These are phyloP conservation scores for Kodamaea neixiangensis DNA, from an alignment of 805 yeast species.

Conservation along the genomic window DNA sequence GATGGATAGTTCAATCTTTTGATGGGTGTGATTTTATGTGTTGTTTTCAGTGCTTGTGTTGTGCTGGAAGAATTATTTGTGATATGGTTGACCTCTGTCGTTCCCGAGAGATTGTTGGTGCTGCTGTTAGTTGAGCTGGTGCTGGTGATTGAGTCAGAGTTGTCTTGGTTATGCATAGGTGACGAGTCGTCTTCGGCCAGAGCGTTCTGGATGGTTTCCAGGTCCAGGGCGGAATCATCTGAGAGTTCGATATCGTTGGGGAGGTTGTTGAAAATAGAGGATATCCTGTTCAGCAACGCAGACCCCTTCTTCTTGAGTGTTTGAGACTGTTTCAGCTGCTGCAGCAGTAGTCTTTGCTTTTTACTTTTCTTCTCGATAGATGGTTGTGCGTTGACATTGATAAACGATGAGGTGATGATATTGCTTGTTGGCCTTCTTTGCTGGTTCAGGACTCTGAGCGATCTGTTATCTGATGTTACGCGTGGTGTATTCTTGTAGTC, in stretches of 20 bases:
- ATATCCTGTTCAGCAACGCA: slow-evolving; percentile 26
- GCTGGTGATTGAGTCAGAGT: background rate
- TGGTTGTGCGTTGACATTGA: slow-evolving; percentile 29
- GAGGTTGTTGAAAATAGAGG: slow-evolving; percentile 45
- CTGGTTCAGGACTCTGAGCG: slow-evolving; percentile 32
- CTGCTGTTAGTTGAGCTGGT: slow-evolving; percentile 5
- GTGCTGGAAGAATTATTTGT: background rate
- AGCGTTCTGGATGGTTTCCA: slow-evolving; percentile 29
- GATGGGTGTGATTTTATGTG: slow-evolving; percentile 2
- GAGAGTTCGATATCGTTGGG: slow-evolving; percentile 50
- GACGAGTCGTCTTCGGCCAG: background rate
- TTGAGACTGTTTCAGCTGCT: background rate
- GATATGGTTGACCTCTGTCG: background rate
- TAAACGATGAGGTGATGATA: slow-evolving; percentile 26
- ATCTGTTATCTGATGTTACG: slow-evolving; percentile 39
- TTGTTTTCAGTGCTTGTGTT: background rate
- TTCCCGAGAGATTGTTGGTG: background rate
- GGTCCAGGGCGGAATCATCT: slow-evolving; percentile 47
- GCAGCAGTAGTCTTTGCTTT: slow-evolving; percentile 3
- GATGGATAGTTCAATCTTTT: slow-evolving; percentile 9
- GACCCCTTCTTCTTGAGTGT: slow-evolving; percentile 7
- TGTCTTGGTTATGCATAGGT: background rate
- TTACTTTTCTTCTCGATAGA: background rate
- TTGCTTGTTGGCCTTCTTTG: slow-evolving; percentile 19
- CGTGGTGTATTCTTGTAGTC: slow-evolving; percentile 19